phyloP scores from a whole-genome alignment of 768 basidiomycete species.

The Lentinula lateritia region DNA sequence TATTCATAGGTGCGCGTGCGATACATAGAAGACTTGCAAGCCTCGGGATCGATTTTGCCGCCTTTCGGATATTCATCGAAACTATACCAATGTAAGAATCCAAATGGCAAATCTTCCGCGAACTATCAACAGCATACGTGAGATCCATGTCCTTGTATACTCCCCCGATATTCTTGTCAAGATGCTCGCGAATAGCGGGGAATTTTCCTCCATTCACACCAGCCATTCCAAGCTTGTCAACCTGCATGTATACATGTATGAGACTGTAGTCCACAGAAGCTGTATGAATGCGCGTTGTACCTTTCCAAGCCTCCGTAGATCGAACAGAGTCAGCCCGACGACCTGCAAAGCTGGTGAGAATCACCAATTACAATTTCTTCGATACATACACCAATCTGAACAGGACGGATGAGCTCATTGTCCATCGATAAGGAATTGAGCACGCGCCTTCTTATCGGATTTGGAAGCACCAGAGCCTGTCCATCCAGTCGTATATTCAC shows the following conservation, averaged over 20 bases:
- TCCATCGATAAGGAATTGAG: background rate
- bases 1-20: background rate
- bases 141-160: constrained; percentile 88
- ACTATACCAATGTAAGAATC: constrained; percentile 26
- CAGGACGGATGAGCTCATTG: background rate
- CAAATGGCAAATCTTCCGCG: background rate
- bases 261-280: background rate
- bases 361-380: background rate
- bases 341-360: constrained; percentile 44
- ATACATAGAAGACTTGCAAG: constrained; percentile 50
- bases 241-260: constrained; percentile 27
- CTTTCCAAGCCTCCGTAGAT: constrained; percentile 81
- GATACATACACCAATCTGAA: constrained; percentile 61
- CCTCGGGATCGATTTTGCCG: constrained; percentile 64
- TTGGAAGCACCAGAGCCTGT: constrained; percentile 87
- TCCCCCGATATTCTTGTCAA: constrained; percentile 74
- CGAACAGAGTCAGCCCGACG: constrained; percentile 85
- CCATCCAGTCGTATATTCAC: constrained; percentile 96
- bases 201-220: constrained; percentile 87
- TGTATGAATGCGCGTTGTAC: constrained; percentile 17
- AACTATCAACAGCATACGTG: constrained; percentile 40
- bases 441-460: constrained; percentile 85
- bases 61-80: constrained; percentile 79
- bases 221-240: constrained; percentile 78
- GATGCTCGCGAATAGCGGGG: constrained; percentile 76